Evolutionary conservation across 331 rosid species (phyloP).

Genomic region (Prunus yedoensis): DNA sequence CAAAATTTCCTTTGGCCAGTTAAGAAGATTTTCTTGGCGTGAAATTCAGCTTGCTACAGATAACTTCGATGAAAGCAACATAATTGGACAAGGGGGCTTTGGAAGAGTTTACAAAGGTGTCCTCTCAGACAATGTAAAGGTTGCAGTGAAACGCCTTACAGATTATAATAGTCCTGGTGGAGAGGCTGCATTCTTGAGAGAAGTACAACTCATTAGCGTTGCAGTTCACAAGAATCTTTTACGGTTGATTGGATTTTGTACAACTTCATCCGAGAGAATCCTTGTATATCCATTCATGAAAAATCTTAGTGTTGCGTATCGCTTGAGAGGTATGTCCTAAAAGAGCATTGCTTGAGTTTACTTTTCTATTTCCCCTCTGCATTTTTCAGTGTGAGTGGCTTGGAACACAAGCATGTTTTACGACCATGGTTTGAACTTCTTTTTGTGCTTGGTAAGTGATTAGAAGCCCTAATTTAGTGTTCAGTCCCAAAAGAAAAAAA

Average conservation of each 20-base stretch:
- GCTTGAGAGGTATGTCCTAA: constrained; percentile 64
- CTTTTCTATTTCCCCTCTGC: background rate
- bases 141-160: constrained; percentile 83
- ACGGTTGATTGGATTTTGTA: constrained; percentile 77
- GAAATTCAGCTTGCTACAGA: constrained; percentile 86
- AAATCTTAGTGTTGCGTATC: constrained; percentile 85
- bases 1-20: constrained; percentile 65
- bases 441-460: background rate
- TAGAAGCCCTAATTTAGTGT: no score
- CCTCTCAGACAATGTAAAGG: constrained; percentile 62
- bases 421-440: background rate
- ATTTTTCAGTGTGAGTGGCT: background rate
- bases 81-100: constrained; percentile 98
- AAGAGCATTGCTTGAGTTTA: background rate
- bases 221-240: constrained; percentile 92
- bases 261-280: constrained; percentile 77
- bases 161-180: constrained; percentile 88
- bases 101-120: constrained; percentile 91
- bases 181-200: constrained; percentile 92
- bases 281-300: constrained; percentile 97
- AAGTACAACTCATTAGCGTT: constrained; percentile 81
- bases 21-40: constrained; percentile 80
- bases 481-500: no score
- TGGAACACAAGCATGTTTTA: background rate
- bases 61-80: constrained; percentile 65